These are phyloP conservation scores for Umbelopsis sp. DNA, from an alignment of 371 early-diverging fungal genomes.

Conservation along the genomic window DNA sequence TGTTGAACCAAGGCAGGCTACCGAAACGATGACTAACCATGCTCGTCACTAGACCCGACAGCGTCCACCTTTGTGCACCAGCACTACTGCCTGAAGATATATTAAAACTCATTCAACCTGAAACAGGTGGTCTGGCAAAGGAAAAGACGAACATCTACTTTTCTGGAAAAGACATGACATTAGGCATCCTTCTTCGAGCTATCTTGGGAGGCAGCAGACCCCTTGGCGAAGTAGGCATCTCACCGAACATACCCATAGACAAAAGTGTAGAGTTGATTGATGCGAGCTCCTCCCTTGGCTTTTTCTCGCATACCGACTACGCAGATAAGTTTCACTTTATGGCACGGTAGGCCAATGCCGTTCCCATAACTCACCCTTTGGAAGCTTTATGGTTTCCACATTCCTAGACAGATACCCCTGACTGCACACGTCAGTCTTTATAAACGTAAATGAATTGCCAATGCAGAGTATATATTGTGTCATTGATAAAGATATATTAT, in stretches of 20 bases:
- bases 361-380: too few relatives aligned
- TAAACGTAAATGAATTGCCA: too few relatives aligned
- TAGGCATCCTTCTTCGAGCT: slow-evolving; percentile 43
- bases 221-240: slow-evolving; percentile 49
- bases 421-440: too few relatives aligned
- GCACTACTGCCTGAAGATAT: slow-evolving; percentile 44
- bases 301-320: slow-evolving; percentile 52
- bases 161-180: slow-evolving; percentile 45
- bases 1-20: background rate
- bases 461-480: too few relatives aligned
- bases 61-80: slow-evolving; percentile 53
- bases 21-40: background rate
- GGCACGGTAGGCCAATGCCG: background rate
- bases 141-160: slow-evolving; percentile 43
- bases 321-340: slow-evolving; percentile 46
- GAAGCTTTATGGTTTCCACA: too few relatives aligned
- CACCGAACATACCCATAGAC: slow-evolving; percentile 20
- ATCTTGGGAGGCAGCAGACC: slow-evolving; percentile 43
- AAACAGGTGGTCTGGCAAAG: slow-evolving; percentile 36
- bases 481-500: too few relatives aligned
- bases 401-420: too few relatives aligned
- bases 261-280: slow-evolving; percentile 37
- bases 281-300: slow-evolving; percentile 42
- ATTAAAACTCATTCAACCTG: slow-evolving; percentile 29
- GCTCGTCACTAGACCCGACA: slow-evolving; percentile 39